Evolutionary conservation across 2,329 filamentous ascomycete genomes (phyloP).

Genomic region (Ophiostoma piceae): DNA sequence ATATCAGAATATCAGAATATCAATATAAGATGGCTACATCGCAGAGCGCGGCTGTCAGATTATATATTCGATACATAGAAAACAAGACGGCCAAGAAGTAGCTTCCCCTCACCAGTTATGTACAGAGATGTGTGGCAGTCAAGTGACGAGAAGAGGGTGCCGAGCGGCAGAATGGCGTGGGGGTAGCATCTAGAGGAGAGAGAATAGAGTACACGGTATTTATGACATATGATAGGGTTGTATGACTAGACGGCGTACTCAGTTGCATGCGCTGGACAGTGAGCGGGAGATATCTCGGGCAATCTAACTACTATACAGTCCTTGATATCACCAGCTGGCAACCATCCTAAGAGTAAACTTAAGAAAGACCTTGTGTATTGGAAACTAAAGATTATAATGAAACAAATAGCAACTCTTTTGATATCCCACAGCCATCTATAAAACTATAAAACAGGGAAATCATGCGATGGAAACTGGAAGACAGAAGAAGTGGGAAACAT

Average conservation of each 20-base stretch:
- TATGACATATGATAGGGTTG: too few relatives aligned
- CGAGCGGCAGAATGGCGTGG: neutral
- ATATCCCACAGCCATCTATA: conserved; percentile 12
- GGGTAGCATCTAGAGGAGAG: neutral
- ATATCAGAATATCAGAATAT: neutral
- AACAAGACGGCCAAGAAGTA: neutral
- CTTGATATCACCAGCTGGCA: neutral
- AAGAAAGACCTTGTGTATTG: neutral
- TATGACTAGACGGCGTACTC: too few relatives aligned
- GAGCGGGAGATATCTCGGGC: neutral
- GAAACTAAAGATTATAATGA: neutral
- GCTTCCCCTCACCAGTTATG: neutral
- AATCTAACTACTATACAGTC: neutral
- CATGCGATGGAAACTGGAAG: neutral
- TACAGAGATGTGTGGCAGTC: neutral
- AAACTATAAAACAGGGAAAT: conserved; percentile 1
- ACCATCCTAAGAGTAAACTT: too few relatives aligned
- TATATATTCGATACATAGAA: neutral
- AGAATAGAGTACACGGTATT: neutral
- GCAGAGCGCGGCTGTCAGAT: neutral
- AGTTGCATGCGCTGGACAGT: neutral
- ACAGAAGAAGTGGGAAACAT: neutral
- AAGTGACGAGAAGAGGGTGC: neutral
- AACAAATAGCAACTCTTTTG: conserved; percentile 2
- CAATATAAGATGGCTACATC: neutral